A percentile compares a stretch with the other conserved stretches of the same genome.
phyloP scores from a whole-genome alignment of 805 yeast species.

The Komagataella kurtzmanii region DNA sequence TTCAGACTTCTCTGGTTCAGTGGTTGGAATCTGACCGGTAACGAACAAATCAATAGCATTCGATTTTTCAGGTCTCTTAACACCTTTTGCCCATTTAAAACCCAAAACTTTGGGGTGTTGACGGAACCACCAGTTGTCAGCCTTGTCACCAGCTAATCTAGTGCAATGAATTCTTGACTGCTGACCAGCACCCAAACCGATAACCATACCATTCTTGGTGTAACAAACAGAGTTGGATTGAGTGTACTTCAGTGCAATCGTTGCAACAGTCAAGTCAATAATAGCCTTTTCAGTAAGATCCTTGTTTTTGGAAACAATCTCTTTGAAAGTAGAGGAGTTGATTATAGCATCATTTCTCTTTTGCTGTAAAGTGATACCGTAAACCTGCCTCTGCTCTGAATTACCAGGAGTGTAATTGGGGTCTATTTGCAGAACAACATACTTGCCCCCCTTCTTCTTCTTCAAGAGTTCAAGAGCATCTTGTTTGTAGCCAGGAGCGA shows the following conservation, averaged over 20 bases:
- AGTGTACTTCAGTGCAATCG: constrained; percentile 93
- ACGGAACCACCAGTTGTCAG: constrained; percentile 99
- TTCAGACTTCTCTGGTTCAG: constrained; percentile 88
- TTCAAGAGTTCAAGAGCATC: constrained; percentile 83
- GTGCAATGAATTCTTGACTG: constrained; percentile 99
- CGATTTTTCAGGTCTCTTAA: constrained; percentile 96
- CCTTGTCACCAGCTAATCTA: constrained; percentile 97
- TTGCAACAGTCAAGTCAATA: constrained; percentile 91
- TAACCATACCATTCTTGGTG: constrained; percentile 98
- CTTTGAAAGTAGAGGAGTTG: constrained; percentile 80
- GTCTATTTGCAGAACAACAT: constrained; percentile 92
- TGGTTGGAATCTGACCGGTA: constrained; percentile 78
- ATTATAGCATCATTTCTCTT: constrained; percentile 97
- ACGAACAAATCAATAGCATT: constrained; percentile 95
- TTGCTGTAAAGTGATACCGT: constrained; percentile 91
- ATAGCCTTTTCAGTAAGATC: constrained; percentile 82
- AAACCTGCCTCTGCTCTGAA: constrained; percentile 86
- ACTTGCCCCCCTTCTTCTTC: constrained; percentile 94
- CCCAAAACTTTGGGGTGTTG: constrained; percentile 91
- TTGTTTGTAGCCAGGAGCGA: constrained; percentile 92
- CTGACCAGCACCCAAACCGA: constrained; percentile 99
- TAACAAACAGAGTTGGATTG: constrained; percentile 98
- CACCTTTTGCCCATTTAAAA: constrained; percentile 96
- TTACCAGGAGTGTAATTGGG: constrained; percentile 80
- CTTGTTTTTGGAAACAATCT: constrained; percentile 81